Evolutionary conservation across 805 yeast genomes (phyloP), one percentile per base, ranked within the genome.

Genomic region (Zygosaccharomyces bailii): DNA sequence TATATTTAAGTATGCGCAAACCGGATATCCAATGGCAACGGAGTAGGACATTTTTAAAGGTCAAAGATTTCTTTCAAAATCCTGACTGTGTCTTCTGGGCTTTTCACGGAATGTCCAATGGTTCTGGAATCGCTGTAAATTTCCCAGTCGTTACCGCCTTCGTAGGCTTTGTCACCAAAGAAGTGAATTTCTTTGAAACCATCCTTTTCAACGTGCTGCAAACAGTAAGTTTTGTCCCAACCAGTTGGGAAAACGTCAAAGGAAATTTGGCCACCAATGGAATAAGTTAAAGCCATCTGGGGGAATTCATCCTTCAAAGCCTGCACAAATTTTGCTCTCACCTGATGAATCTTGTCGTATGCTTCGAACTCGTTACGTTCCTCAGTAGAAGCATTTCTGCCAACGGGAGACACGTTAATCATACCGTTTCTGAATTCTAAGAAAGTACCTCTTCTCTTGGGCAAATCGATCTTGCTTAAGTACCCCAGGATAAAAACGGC

Each of bases 221-320:
- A 79, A 71, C 96, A 87, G 76, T 91, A 93, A 51, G 99, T 93
- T 80, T 93, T 93, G 73, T 93, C 99, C 99, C 99, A 93, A 65
- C 99, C 99, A 53, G 96, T 87, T 75, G 99, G 99, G 91, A 93
- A 93, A 53, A 93, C 98, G 64, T 93, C 99, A 62, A 93, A 93
- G 27, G 98, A 91, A 68, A 93, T 93, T 78, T 93, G 98, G 59
- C 99, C 99, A 70, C 99, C 99, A 55, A 93, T 93, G 48, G 99
- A 93, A 79, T 85, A 93, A 56, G 98, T 91, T 65, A 93, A 78
- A 45, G 84, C 85, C 61, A 75, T 75, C 69, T 90, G 91, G 46
- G 91, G 69, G 77, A 93, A 93, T 62, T 82, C 79, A 65, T 79
- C 78, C 71, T 78, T 86, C 65, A 93, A 78, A 42, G 96, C 96